Conservation (phyloP, 768 basidiomycete species). For the Cystofilobasidium bisporidii region DNA sequence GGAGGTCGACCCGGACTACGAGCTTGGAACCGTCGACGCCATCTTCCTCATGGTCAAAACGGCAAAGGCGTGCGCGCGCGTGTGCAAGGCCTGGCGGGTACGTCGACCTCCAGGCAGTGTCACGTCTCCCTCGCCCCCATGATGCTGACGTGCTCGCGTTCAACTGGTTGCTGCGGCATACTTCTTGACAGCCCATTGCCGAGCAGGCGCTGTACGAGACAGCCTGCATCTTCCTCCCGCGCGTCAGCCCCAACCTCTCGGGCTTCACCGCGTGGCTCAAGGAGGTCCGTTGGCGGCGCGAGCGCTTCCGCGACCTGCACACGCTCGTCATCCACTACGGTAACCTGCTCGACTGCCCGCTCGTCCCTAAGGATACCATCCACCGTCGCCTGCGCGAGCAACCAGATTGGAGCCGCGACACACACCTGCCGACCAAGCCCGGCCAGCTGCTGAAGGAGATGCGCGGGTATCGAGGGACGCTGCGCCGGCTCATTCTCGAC, state of each 20-base stretch:
- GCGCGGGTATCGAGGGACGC: neutral
- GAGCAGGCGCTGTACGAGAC: neutral
- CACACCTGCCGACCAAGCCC: neutral
- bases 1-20: neutral
- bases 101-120: too few species aligned
- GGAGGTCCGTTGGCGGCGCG: neutral
- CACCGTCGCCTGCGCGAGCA: neutral
- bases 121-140: neutral
- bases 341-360: neutral
- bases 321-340: slow-evolving; percentile 1
- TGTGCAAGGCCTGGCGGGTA: neutral
- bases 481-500: neutral
- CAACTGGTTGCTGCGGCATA: neutral
- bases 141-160: neutral
- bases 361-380: neutral
- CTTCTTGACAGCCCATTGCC: neutral
- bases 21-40: neutral
- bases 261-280: neutral
- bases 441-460: neutral
- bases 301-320: neutral
- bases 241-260: neutral
- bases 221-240: neutral
- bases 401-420: neutral
- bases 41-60: neutral
- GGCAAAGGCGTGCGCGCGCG: neutral